Evolutionary conservation across 2,329 filamentous ascomycete genomes (phyloP).

Genomic region (Hypoxylon sp.): DNA sequence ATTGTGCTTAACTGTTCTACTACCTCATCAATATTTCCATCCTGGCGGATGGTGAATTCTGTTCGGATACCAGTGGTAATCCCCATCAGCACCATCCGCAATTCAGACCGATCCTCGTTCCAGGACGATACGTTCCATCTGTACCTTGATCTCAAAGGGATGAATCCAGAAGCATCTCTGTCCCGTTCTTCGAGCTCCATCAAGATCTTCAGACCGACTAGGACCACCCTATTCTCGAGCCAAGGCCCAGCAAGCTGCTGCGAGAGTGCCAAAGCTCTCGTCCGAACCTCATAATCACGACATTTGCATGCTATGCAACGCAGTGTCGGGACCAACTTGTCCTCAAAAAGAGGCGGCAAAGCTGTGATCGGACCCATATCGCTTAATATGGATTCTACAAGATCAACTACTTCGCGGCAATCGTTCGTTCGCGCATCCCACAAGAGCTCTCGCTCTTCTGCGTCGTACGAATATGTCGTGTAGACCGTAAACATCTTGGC

Average conservation of each 20-base stretch:
- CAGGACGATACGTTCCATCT: slow-evolving; percentile 35
- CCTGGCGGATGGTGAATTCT: slow-evolving; percentile 27
- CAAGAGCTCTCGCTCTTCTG: slow-evolving; percentile 24
- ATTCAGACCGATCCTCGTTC: slow-evolving; percentile 37
- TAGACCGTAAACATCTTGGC: slow-evolving; percentile 39
- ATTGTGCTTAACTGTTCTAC: slow-evolving; percentile 1
- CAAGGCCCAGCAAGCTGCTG: slow-evolving; percentile 33
- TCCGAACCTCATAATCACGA: slow-evolving; percentile 26
- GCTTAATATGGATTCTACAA: slow-evolving; percentile 27
- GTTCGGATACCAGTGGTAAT: slow-evolving; percentile 16
- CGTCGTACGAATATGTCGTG: slow-evolving; percentile 11
- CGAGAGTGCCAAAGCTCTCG: slow-evolving; percentile 32
- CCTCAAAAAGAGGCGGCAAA: slow-evolving; percentile 38
- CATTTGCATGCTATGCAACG: slow-evolving; percentile 34
- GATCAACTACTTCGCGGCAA: slow-evolving; percentile 28
- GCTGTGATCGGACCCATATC: slow-evolving; percentile 4
- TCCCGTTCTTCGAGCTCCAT: slow-evolving; percentile 34
- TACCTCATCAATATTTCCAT: slow-evolving; percentile 26
- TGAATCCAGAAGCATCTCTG: slow-evolving; percentile 28
- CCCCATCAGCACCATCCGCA: slow-evolving; percentile 29
- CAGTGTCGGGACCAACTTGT: slow-evolving; percentile 36
- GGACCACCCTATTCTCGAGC: slow-evolving; percentile 33
- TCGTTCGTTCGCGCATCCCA: slow-evolving; percentile 34
- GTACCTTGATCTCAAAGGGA: slow-evolving; percentile 29
- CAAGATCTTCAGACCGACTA: slow-evolving; percentile 25